Conservation (phyloP, 257 asterid genomes). For the Ballota nigra region DNA sequence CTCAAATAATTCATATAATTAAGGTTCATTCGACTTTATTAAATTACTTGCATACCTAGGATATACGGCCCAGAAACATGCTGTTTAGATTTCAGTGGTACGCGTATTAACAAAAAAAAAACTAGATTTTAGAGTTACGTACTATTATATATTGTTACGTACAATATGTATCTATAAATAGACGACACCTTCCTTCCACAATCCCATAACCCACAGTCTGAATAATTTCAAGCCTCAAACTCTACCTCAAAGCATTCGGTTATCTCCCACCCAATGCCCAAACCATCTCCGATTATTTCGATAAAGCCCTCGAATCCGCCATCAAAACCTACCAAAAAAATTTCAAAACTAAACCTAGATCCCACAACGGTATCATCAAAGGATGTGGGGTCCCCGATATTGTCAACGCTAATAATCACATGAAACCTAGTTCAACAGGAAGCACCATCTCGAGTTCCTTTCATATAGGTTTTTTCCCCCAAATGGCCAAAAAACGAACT, state of each 20-base stretch:
- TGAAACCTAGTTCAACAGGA: no score
- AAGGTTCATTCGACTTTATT: no score
- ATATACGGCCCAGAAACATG: no score
- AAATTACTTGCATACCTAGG: no score
- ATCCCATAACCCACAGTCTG: not conserved
- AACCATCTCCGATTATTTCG: constrained; percentile 10
- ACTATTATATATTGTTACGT: no score
- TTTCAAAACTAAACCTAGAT: constrained; percentile 26
- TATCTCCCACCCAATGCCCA: constrained; percentile 23
- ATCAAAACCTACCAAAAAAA: constrained; percentile 30
- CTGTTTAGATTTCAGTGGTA: no score
- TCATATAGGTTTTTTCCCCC: no score
- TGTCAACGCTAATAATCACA: constrained; percentile 24
- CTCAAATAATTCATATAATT: no score
- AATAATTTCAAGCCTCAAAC: constrained; percentile 25
- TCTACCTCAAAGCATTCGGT: constrained; percentile 32
- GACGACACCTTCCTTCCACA: not conserved
- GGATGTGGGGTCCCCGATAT: constrained; percentile 46
- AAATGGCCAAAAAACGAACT: not conserved
- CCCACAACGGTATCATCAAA: constrained; percentile 21
- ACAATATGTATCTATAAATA: not conserved
- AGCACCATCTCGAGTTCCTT: no score
- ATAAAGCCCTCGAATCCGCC: constrained; percentile 27
- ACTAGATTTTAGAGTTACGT: no score
- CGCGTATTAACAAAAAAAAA: no score